These are phyloP conservation scores for Nidula microcarpa DNA, from an alignment of 768 basidiomycete genomes.

Conservation along the genomic window DNA sequence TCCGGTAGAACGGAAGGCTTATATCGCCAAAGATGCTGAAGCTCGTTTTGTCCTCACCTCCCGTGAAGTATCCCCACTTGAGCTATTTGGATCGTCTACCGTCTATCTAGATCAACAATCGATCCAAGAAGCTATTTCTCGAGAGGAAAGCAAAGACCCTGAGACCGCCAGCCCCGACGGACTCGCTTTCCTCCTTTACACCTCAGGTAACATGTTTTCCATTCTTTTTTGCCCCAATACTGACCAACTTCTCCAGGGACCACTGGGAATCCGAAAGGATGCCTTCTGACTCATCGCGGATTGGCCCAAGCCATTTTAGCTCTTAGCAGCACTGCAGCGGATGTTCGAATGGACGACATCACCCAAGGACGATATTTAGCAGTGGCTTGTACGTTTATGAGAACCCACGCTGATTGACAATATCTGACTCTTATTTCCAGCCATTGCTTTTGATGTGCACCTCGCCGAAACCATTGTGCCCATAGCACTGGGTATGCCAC, in stretches of 20 bases:
- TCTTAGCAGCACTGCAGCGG: conserved; percentile 24
- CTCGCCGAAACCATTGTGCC: conserved; percentile 39
- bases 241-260: conserved; percentile 27
- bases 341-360: conserved; percentile 22
- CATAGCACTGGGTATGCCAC: conserved; percentile 39
- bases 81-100: conserved; percentile 17
- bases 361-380: conserved; percentile 30
- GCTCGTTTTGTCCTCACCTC: conserved; percentile 39
- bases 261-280: conserved; percentile 50
- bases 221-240: too few species aligned
- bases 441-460: conserved; percentile 52
- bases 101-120: conserved; percentile 18
- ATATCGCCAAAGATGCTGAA: conserved; percentile 38
- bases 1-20: conserved; percentile 39
- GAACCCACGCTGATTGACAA: conserved; percentile 1
- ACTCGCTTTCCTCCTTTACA: conserved; percentile 45
- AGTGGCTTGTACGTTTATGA: conserved; percentile 35
- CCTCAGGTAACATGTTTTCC: conserved; percentile 31
- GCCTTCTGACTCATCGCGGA: conserved; percentile 32
- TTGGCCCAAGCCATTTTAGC: conserved; percentile 27
- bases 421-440: conserved; percentile 16
- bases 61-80: conserved; percentile 8
- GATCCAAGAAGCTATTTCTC: conserved; percentile 19
- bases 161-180: conserved; percentile 21
- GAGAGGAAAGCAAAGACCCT: conserved; percentile 22